Evolutionary conservation across 2,329 filamentous ascomycete genomes (phyloP).

Genomic region (Botrytis paeoniae): DNA sequence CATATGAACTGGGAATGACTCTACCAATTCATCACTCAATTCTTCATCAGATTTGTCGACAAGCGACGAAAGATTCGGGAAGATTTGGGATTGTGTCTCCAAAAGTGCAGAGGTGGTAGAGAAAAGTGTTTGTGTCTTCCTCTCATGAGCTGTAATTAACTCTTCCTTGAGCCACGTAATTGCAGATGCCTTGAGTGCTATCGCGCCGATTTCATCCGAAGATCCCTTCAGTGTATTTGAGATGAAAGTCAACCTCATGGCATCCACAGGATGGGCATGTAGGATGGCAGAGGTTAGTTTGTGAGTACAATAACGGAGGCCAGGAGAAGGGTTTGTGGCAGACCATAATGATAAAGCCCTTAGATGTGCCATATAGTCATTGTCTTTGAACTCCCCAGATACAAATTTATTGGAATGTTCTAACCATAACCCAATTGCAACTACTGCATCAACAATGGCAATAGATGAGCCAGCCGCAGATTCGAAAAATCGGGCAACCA

Average conservation of each 20-base stretch:
- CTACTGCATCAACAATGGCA: conserved; percentile 53
- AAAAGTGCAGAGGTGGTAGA: conserved; percentile 54
- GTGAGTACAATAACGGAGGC: conserved; percentile 39
- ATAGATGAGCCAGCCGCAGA: conserved; percentile 49
- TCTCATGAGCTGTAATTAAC: conserved; percentile 44
- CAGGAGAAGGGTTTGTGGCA: conserved; percentile 41
- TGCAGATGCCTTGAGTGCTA: conserved; percentile 59
- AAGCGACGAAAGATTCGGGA: conserved; percentile 54
- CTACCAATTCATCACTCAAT: conserved; percentile 51
- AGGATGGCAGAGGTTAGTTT: conserved; percentile 39
- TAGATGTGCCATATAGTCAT: conserved; percentile 57
- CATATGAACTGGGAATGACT: conserved; percentile 53
- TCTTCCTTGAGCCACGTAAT: conserved; percentile 64
- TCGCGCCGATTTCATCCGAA: conserved; percentile 45
- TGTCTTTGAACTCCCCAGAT: conserved; percentile 37
- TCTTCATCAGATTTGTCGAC: conserved; percentile 43
- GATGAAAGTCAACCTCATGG: conserved; percentile 58
- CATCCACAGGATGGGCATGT: conserved; percentile 58
- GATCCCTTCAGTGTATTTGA: conserved; percentile 65
- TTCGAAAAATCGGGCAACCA: conserved; percentile 54
- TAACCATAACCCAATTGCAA: conserved; percentile 59
- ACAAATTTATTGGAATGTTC: conserved; percentile 49
- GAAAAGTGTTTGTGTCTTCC: conserved; percentile 44
- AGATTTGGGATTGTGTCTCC: conserved; percentile 58
- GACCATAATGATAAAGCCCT: conserved; percentile 45